Base-by-base conservation (phyloP, 176 grass and related monocot species). In the Hordeum marinum region DNA sequence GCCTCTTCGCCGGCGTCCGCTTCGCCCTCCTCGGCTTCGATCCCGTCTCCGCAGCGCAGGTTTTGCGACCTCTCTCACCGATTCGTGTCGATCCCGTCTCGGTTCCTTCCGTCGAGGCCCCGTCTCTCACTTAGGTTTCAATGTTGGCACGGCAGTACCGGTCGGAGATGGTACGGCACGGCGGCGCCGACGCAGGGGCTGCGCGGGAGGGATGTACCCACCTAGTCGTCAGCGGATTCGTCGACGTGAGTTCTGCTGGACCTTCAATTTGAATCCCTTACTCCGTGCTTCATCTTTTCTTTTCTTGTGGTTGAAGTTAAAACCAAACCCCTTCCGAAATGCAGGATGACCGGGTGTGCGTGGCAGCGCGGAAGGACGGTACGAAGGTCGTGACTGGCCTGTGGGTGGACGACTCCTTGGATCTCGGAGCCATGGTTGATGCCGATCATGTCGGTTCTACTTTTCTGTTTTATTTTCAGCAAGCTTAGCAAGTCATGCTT, bases 1-100 rank as follows among this genome's bases (percentile, higher is more conserved):
- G 27, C 83, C 63, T 91, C 82, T 95, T 98, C 87, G 82, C 85
- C 45, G 90, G 90, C 50, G 82, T 98, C 81, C 85, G 91, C 76
- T 98, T 98, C 80, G 87, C 89, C 61, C 92, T 98, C 72, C 57
- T 88, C 69, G 95, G 95, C 31, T 98, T 98, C 80, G 92, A 98
- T 80, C 58, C 85, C 43, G 63, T 90, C 34, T 93, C 95, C 75
- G 82, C 82, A 68, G 52, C 87, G 68, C 90, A 94, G 89, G 95
- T 41, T 41, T 41, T 98, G 66, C 26, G 23, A 24, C 27, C 72
- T 4, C 25, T 20, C 21, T 41, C 40, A 41, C 40, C 40, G 40
- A 0, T 13, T 12, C 7, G 40, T 41, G 9, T 41, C 40, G 40
- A 41, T 41, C 11, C 55, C 35, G 0, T 62, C 21, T 2, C 41